Evolutionary conservation across 768 basidiomycete species (phyloP).

Genomic region (Termitomyces sp.): DNA sequence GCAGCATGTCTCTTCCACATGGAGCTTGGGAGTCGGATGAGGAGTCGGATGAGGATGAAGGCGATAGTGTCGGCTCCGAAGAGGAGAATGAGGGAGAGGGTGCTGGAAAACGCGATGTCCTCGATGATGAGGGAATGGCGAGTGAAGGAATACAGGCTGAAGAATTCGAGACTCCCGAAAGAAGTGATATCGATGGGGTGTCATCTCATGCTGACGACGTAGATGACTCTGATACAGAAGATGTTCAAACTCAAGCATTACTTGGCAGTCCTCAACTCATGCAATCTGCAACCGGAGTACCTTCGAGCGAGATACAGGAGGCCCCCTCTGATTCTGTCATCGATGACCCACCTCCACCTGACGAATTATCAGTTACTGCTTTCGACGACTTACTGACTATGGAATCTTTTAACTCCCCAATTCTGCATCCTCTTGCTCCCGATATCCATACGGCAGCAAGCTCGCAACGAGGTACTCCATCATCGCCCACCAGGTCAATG

Average conservation of each 20-base stretch:
- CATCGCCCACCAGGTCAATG: neutral
- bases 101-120: conserved; percentile 25
- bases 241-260: conserved; percentile 14
- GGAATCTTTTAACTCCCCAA: neutral
- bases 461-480: neutral
- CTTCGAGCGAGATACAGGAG: neutral
- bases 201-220: neutral
- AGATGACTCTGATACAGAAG: conserved; percentile 7
- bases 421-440: neutral
- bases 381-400: neutral
- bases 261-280: conserved; percentile 4
- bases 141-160: conserved; percentile 11
- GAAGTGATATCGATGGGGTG: neutral
- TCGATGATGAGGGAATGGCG: conserved; percentile 10
- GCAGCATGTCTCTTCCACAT: conserved; percentile 37
- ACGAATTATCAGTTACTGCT: neutral
- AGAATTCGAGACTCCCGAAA: neutral
- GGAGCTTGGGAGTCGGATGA: conserved; percentile 33
- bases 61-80: conserved; percentile 24
- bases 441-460: neutral
- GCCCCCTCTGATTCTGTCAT: neutral
- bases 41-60: conserved; percentile 35
- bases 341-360: neutral
- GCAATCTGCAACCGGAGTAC: neutral
- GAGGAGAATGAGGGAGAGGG: conserved; percentile 29